Base-by-base conservation (phyloP, 139 green algal genomes). In the Chara braunii region DNA sequence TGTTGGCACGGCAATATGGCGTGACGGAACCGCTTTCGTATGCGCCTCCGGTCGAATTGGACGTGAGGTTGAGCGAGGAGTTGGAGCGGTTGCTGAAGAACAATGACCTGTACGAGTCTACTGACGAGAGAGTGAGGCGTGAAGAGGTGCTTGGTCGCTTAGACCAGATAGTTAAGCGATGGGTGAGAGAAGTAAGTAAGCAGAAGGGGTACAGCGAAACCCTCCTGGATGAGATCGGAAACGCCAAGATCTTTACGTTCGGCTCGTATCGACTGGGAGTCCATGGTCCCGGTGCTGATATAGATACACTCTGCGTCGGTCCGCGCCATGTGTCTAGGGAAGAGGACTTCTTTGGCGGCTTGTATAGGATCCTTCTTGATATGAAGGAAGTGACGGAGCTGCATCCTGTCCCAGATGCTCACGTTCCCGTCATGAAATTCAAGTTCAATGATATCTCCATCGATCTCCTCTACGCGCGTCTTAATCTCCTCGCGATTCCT, bases 371-470 rank as follows among this genome's bases (percentile, higher is more conserved):
- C 51, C 72, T 89, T 67, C 44, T 53, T 42, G 37, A 64, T 24
- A 30, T 69, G 18, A 80, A 81, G 0, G 87, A 85, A n/a, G 84
- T 97, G 23, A 78, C 76, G 0, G 84, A 90, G 32, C 70, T 97
- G 34, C 74, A 84, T 1, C 68, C 88, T 2, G 91, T 97, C 7
- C 70, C 78, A 4, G 86, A 89, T 26, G 87, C 92, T 0, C 90
- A 88, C 60, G 92, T 98, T 62, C 92, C 92, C 0, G 90, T 96
- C 18, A 88, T 98, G n/a, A 94, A 95, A 58, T 86, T 96, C 50
- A 85, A 91, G 82, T 92, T 94, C 57, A 61, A 60, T 9, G 92
- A 88, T 60, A 89, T 97, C 37, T 79, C 82, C 48, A 87, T 98
- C 32, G 92, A 98, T 70, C 69, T 98, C 70, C 78, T 97, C 66